Evolutionary conservation across 2,329 filamentous ascomycete species (phyloP).

Genomic region (Beauveria rudraprayagi): DNA sequence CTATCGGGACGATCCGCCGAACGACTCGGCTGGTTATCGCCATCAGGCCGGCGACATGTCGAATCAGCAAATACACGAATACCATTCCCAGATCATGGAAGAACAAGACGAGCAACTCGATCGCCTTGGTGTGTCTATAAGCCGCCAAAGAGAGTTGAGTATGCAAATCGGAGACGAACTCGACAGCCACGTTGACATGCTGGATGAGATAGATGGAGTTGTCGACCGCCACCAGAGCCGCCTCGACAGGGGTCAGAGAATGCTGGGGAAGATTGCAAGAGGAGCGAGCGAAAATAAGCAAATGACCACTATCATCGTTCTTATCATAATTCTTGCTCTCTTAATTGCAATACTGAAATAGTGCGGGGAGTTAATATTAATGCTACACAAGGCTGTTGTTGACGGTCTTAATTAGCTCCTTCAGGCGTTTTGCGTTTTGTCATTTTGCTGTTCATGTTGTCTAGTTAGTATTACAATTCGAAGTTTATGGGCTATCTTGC

Average conservation of each 20-base stretch:
- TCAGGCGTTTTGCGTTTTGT: neutral
- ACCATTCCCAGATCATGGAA: constrained; percentile 72
- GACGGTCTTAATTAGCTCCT: neutral
- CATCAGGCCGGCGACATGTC: constrained; percentile 53
- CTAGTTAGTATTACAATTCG: neutral
- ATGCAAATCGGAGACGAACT: constrained; percentile 96
- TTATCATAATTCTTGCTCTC: constrained; percentile 76
- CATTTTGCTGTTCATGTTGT: neutral
- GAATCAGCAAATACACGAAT: constrained; percentile 80
- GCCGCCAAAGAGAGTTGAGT: constrained; percentile 81
- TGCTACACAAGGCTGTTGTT: neutral
- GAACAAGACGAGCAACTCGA: constrained; percentile 95
- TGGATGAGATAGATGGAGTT: constrained; percentile 80
- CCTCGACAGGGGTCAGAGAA: constrained; percentile 64
- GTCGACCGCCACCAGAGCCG: constrained; percentile 74
- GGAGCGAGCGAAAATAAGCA: constrained; percentile 81
- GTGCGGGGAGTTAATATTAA: constrained; percentile 9
- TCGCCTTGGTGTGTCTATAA: constrained; percentile 73
- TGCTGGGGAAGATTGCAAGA: constrained; percentile 63
- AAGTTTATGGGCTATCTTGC: neutral
- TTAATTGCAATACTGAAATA: constrained; percentile 77
- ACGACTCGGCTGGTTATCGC: constrained; percentile 46
- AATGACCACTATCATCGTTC: constrained; percentile 69
- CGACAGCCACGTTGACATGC: constrained; percentile 77
- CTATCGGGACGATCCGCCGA: constrained; percentile 63